Conservation (phyloP, 1,139 yeast species). For the Hyphopichia burtonii region DNA sequence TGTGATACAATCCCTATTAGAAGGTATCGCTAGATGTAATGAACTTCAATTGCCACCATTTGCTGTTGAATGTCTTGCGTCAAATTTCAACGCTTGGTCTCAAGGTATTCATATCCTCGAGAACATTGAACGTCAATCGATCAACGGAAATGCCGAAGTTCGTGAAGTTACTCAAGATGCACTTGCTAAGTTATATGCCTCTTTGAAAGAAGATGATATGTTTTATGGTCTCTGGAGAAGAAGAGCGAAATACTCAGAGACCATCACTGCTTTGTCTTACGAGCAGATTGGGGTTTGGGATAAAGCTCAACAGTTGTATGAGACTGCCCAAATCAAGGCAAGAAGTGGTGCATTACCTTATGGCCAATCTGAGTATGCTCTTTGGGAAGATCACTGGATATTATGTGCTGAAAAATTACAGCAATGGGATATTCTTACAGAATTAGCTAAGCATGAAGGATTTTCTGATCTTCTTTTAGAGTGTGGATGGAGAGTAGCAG, state of each 20-base stretch:
- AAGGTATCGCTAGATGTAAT: slow-evolving; percentile 73
- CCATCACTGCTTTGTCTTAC: slow-evolving; percentile 86
- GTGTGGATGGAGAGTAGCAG: slow-evolving; percentile 99
- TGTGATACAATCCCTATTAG: slow-evolving; percentile 79
- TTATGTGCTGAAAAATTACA: slow-evolving; percentile 95
- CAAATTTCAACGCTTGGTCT: slow-evolving; percentile 89
- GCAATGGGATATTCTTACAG: slow-evolving; percentile 97
- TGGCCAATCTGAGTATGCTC: slow-evolving; percentile 89
- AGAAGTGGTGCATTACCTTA: slow-evolving; percentile 94
- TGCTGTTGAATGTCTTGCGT: slow-evolving; percentile 82
- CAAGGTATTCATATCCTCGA: slow-evolving; percentile 83
- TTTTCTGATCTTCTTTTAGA: slow-evolving; percentile 90
- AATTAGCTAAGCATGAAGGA: slow-evolving; percentile 96
- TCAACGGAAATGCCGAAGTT: slow-evolving; percentile 69
- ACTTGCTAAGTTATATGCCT: slow-evolving; percentile 81
- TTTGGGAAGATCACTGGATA: slow-evolving; percentile 99
- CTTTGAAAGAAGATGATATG: slow-evolving; percentile 92
- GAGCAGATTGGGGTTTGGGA: slow-evolving; percentile 97
- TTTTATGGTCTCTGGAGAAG: slow-evolving; percentile 98
- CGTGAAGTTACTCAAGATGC: slow-evolving; percentile 91
- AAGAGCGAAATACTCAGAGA: slow-evolving; percentile 89
- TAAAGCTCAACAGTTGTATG: slow-evolving; percentile 89
- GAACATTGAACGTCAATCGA: slow-evolving; percentile 64
- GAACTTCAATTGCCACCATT: slow-evolving; percentile 91
- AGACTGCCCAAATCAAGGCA: slow-evolving; percentile 96